Percentiles rank a stretch among this genome's conserved stretches.
These are phyloP conservation scores for Monosporascus sp. DNA, from an alignment of 2,329 filamentous ascomycete genomes.

Conservation along the genomic window DNA sequence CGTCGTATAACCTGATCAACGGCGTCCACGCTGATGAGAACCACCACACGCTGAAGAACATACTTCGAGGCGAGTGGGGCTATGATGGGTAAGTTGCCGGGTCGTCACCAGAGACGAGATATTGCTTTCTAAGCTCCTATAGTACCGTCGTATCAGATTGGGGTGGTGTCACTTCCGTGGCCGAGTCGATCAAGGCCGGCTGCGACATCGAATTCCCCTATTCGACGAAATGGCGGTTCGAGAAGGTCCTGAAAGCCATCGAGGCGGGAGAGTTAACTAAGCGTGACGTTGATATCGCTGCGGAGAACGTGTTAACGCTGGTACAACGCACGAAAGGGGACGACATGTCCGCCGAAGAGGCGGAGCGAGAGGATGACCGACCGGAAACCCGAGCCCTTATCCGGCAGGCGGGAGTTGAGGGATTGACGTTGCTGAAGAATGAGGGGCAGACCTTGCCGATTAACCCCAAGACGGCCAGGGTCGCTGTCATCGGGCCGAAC, in stretches of 20 bases:
- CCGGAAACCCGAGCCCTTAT: slow-evolving; percentile 56
- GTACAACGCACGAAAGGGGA: slow-evolving; percentile 58
- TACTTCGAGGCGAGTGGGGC: slow-evolving; percentile 57
- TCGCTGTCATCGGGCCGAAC: slow-evolving; percentile 64
- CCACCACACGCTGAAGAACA: slow-evolving; percentile 46
- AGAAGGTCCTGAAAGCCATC: slow-evolving; percentile 51
- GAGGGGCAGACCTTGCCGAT: slow-evolving; percentile 55
- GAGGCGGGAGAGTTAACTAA: slow-evolving; percentile 42
- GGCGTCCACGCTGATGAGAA: slow-evolving; percentile 57
- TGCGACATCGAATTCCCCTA: slow-evolving; percentile 56
- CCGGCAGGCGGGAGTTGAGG: slow-evolving; percentile 55
- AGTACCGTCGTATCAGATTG: slow-evolving; percentile 56
- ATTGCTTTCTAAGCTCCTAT: slow-evolving; percentile 1
- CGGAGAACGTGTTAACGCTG: slow-evolving; percentile 54
- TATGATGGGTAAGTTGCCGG: slow-evolving; percentile 47
- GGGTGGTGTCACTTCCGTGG: slow-evolving; percentile 52
- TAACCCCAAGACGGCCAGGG: slow-evolving; percentile 46
- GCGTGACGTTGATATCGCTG: slow-evolving; percentile 51
- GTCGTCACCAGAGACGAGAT: neutral
- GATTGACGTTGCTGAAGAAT: slow-evolving; percentile 61
- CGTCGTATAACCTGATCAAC: slow-evolving; percentile 63
- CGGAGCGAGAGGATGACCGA: slow-evolving; percentile 52
- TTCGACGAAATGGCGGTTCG: slow-evolving; percentile 50
- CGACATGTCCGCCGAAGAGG: slow-evolving; percentile 51
- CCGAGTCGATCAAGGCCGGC: slow-evolving; percentile 50